Base-by-base conservation (phyloP, 305 asterid species). In the Fraxinus angustifolia region DNA sequence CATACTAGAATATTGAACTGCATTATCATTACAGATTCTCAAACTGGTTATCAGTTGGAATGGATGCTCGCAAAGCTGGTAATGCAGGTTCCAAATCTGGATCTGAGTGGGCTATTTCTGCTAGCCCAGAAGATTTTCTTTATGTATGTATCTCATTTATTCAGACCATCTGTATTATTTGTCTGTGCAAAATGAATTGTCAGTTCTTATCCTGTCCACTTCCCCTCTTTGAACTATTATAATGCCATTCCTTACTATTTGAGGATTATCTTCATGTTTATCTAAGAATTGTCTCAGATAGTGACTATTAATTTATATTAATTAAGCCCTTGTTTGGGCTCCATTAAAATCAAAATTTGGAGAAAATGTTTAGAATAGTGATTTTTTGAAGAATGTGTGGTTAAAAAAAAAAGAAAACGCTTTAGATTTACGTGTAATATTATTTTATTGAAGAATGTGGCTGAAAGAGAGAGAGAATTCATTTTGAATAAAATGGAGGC, bases 21-120 rank as follows among this genome's bases (percentile, higher is more conserved):
- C 81, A 11, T 82, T 78, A 77, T 78, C 78, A 74, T 80, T 87
- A 76, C 82, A 94, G 99, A 87, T 96, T 89, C 92, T 92, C 92
- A 16, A 91, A 84, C 82, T 96, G 99, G 99, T 86, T 96, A 86
- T 92, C 91, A 45, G 86, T 92, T 86, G 98, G 98, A 88, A 77
- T 96, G 78, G 88, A 88, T 86, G 93, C 93, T 84, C 93, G 97
- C 62, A 91, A 90, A 85, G 85, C 91, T 82, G 93, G 93, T 74
- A 90, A 85, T 78, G 75, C 87, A 31, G 86, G 87, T 85, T 84
- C 91, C 80, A 90, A 35, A 84, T 67, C 87, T 82, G 97, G 93
- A 82, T 89, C 84, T 84, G 97, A 93, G 83, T 96, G 98, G 98
- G 99, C 98, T 53, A 53, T 85, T 81, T 90, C 97, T 85, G 96